Base-by-base conservation (phyloP, 2,329 filamentous ascomycete genomes). In the Aureobasidium sp. region DNA sequence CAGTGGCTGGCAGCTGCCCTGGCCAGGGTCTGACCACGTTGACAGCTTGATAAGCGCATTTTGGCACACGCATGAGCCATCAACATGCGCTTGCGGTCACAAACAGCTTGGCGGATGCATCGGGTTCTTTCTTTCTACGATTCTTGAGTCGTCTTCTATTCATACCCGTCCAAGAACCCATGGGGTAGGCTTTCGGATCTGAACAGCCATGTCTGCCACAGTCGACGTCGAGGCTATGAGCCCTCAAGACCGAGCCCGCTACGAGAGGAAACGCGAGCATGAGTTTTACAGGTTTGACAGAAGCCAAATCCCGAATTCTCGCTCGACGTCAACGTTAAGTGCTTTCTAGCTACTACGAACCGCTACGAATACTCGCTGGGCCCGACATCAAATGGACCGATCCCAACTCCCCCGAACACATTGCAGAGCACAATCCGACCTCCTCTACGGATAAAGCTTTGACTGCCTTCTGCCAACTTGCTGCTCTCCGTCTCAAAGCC, bases 381-480 rank as follows among this genome's bases (percentile, higher is more conserved):
- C 48, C 57, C 10, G 63, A 59, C 27, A 45, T 53, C 45, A 45
- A n/a, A 21, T 64, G 50, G 48, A 62, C 61, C 39, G 61, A 64
- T 45, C 48, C 63, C n/a, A 53, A 52, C 37, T 62, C 62, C 39
- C 41, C 57, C 13, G 61, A 39, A 13, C 52, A 61, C 15, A 45
- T 37, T 21, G 47, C 25, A 30, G 36, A 60, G n/a, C 63, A 64
- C 21, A 37, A 5, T 6, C 36, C 57, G 32, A 37, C 61, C 37
- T 65, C 62, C 13, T 63, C 59, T 27, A 62, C 68, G 15, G 73
- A 76, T 62, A 70, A 69, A 25, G 69, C 71, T 27, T 67, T 75
- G 15, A 71, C 69, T 8, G 70, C 72, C 7, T 71, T 72, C 62
- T 67, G 69, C 9, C 73, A 77, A 60, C 68, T 76, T 7, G 70